Base-by-base conservation (phyloP, 768 basidiomycete genomes). In the Epithele typhae region DNA sequence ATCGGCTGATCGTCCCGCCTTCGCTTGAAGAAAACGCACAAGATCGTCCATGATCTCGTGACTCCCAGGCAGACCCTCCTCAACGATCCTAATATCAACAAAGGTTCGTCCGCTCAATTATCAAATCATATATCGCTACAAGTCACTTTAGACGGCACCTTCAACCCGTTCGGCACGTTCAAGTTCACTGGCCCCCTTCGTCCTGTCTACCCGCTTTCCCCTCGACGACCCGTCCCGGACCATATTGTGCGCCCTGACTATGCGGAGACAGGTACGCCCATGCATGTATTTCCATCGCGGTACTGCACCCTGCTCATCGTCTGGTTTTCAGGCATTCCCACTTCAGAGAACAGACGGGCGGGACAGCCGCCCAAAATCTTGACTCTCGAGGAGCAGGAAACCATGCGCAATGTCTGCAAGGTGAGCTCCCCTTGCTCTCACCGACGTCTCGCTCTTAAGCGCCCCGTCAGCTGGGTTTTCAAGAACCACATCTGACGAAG, bases 161-260 rank as follows among this genome's bases (percentile, higher is more conserved):
- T 80, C 63, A 84, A 92, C 57, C 89, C 90, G 0, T 89, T 91
- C 69, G 77, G 81, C 6, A 78, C 71, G 58, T 91, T 78, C 66
- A 57, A 66, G n/a, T 97, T 78, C 67, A 87, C 92, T 15, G 94
- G 94, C 25, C 54, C 79, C 1, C 46, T 95, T 48, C 78, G 86
- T 53, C 92, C 94, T 1, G 73, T 79, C 30, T 96, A 97, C 67
- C 94, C 94, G n/a, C 74, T 96, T 34, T 87, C 90, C 23, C 70
- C 82, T 4, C 84, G 72, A 55, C 81, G 94, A 24, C 62, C 60
- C 4, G 81, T 98, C 3, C 96, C 94, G 8, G 78, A 75, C 22
- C 83, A 92, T 59, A 96, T 99, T 55, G 77, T 75, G 9, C 72
- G 81, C 46, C 96, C 96, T 3, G 96, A 98, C 59, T 96, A 97